Percentiles rank a stretch among this genome's conserved stretches.
Conservation (phyloP, 805 yeast genomes). For the Teunomyces stri region DNA sequence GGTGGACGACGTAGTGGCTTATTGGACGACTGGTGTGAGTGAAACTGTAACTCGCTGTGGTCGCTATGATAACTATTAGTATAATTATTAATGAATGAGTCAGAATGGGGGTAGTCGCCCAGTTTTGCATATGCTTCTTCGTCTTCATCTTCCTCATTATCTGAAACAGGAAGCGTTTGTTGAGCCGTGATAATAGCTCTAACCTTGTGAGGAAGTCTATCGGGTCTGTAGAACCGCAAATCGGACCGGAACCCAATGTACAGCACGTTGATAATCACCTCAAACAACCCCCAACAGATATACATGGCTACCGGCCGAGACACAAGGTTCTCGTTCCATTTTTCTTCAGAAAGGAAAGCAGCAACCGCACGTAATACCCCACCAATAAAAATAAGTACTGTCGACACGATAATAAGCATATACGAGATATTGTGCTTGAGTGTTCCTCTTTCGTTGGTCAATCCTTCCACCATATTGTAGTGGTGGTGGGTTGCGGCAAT, state of each 20-base stretch:
- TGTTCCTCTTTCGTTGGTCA: constrained; percentile 17
- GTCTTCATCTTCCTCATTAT: constrained; percentile 23
- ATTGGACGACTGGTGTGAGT: not conserved
- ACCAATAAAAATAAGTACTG: constrained; percentile 13
- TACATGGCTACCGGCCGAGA: constrained; percentile 13
- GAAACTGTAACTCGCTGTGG: constrained; percentile 11
- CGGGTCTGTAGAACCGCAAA: constrained; percentile 23
- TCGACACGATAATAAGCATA: constrained; percentile 8
- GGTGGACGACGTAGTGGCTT: not conserved
- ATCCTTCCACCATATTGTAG: constrained; percentile 14
- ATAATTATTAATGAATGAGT: not conserved
- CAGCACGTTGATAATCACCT: constrained; percentile 14
- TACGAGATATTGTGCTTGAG: constrained; percentile 14
- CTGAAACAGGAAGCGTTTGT: constrained; percentile 26
- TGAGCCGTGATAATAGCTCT: constrained; percentile 18
- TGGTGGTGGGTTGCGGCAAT: constrained; percentile 22
- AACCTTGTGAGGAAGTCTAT: constrained; percentile 15
- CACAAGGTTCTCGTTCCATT: constrained; percentile 2
- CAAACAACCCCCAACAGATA: constrained; percentile 19
- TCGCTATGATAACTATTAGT: constrained; percentile 1
- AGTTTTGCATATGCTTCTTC: constrained; percentile 1
- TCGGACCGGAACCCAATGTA: constrained; percentile 20
- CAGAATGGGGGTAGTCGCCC: not conserved
- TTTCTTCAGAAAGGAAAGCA: constrained; percentile 6
- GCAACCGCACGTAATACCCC: constrained; percentile 10